Conservation (phyloP, 169 alveolate genomes). For the Babesia caballi region DNA sequence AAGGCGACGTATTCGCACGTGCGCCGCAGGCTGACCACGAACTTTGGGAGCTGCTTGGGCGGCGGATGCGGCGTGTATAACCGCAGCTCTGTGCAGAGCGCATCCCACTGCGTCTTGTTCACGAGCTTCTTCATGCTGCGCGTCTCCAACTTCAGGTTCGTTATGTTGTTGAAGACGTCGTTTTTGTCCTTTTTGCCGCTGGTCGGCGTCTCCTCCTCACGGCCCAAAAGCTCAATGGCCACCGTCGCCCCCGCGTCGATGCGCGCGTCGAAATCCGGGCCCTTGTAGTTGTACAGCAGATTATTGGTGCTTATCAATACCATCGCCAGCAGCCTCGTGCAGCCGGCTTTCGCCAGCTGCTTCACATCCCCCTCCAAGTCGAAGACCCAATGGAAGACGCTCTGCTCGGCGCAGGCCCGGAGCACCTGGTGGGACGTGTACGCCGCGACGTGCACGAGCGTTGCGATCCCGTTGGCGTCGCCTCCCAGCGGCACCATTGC, state of each 20-base stretch:
- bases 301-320: conserved; percentile 32
- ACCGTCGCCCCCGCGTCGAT: conserved; percentile 19
- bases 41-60: conserved; percentile 18
- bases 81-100: conserved; percentile 35
- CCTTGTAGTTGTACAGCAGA: not conserved
- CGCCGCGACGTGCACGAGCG: conserved; percentile 12
- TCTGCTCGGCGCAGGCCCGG: conserved; percentile 5
- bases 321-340: conserved; percentile 24
- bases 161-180: conserved; percentile 37
- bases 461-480: conserved; percentile 1
- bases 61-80: conserved; percentile 29
- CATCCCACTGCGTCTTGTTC: conserved; percentile 49
- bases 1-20: conserved; percentile 47
- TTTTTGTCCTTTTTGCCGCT: conserved; percentile 34
- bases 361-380: conserved; percentile 32
- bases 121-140: conserved; percentile 43
- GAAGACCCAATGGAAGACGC: conserved; percentile 45
- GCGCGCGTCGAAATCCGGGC: conserved; percentile 39
- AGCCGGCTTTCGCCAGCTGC: conserved; percentile 15
- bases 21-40: conserved; percentile 32
- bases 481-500: conserved; percentile 7
- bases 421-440: not conserved
- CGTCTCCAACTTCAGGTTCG: conserved; percentile 46
- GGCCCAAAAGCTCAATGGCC: conserved; percentile 15
- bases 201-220: conserved; percentile 14